Evolutionary conservation across 306 rosid genomes (phyloP).

Genomic region (Senna siamea): DNA sequence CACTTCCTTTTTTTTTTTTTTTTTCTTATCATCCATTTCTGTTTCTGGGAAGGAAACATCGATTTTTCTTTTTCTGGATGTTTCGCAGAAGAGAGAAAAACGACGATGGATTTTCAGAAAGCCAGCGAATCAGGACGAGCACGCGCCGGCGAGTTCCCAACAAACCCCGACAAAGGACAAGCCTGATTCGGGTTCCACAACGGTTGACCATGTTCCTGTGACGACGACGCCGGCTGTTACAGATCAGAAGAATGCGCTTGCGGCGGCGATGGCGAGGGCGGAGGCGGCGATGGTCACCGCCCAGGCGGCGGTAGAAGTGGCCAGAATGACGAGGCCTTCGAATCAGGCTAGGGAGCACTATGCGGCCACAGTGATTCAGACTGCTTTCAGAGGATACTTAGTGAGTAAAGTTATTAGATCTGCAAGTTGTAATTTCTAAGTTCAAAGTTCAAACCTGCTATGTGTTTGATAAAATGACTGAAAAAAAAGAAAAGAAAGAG

Average conservation of each 20-base stretch:
- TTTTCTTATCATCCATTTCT: not conserved
- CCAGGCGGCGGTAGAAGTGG: constrained; percentile 73
- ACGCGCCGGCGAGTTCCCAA: constrained; percentile 25
- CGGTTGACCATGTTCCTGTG: constrained; percentile 35
- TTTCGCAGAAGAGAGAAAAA: constrained; percentile 78
- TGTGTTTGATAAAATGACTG: not conserved
- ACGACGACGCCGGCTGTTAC: constrained; percentile 22
- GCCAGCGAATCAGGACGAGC: constrained; percentile 58
- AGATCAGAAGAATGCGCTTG: constrained; percentile 76
- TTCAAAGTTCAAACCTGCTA: not conserved
- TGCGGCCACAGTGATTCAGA: constrained; percentile 76
- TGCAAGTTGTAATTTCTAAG: not conserved
- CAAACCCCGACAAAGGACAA: constrained; percentile 44
- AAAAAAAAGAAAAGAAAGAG: not conserved
- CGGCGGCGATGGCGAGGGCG: constrained; percentile 74
- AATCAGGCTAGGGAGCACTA: constrained; percentile 48
- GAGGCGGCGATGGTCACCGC: constrained; percentile 87
- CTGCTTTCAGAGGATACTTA: constrained; percentile 90
- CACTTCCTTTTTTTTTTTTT: too few relatives aligned
- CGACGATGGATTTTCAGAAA: constrained; percentile 88
- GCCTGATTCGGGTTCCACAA: constrained; percentile 38
- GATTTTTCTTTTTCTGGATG: not conserved
- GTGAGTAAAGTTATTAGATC: constrained; percentile 54
- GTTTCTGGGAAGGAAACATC: not conserved
- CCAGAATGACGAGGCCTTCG: constrained; percentile 62